Conservation (phyloP, 2,329 filamentous ascomycete genomes). For the Penicillium freii region DNA sequence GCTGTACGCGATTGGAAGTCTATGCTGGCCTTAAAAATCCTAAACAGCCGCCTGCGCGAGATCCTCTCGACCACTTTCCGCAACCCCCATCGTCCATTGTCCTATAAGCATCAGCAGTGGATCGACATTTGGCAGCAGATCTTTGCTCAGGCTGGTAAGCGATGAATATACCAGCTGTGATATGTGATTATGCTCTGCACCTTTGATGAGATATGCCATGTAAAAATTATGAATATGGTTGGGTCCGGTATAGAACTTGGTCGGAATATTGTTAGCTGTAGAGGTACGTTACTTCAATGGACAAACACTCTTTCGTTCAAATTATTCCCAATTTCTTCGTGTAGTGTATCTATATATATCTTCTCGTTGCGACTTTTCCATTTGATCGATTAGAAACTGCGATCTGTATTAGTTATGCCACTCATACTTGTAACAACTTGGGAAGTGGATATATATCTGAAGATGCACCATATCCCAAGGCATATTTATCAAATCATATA, state of each 20-base stretch:
- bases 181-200: neutral
- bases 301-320: slow-evolving; percentile 1
- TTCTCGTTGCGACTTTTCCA: too few relatives aligned
- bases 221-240: slow-evolving; percentile 11
- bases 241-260: slow-evolving; percentile 6
- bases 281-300: neutral
- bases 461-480: neutral
- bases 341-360: neutral
- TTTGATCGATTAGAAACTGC: neutral
- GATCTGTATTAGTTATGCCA: too few relatives aligned
- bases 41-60: slow-evolving; percentile 71
- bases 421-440: too few relatives aligned
- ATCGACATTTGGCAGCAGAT: slow-evolving; percentile 71
- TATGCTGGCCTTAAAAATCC: slow-evolving; percentile 80
- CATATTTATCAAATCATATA: neutral
- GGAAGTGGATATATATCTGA: neutral
- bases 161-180: slow-evolving; percentile 7
- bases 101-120: slow-evolving; percentile 70
- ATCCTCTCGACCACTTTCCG: slow-evolving; percentile 68
- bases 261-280: slow-evolving; percentile 5
- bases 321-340: neutral
- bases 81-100: slow-evolving; percentile 40
- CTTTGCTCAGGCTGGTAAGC: slow-evolving; percentile 49
- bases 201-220: slow-evolving; percentile 15
- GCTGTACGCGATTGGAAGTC: slow-evolving; percentile 84